Evolutionary conservation across 2,329 filamentous ascomycete genomes (phyloP), one percentile per base, ranked within the genome.

Genomic region (Helicocarpus griseus): DNA sequence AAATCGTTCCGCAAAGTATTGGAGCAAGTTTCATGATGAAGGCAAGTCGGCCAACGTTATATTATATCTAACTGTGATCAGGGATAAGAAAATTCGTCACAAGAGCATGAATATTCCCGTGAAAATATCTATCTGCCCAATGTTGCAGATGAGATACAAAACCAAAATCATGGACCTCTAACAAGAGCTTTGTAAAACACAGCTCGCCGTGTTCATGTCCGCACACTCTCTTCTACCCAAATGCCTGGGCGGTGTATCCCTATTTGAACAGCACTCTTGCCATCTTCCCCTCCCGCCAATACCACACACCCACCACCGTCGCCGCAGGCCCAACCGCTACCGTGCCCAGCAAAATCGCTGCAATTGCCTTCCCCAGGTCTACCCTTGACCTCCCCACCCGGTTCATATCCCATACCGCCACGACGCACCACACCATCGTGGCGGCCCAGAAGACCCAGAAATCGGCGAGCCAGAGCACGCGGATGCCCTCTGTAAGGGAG

Each of bases 321-420:
- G 43, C 43, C 43, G 24, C 43, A 21, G 43, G 43, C 6, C 43
- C 43, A 14, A 45, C 26, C n/a, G 19, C 14, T 13, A 33, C 17
- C n/a, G n/a, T 21, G 5, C 43, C 43, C 14, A 45, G 19, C 3
- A 33, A 5, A 33, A 45, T 14, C 1, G 13, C 26, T 9, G 2
- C 28, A 8, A 19, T 9, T 11, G 28, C 43, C 28, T 17, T 17
- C 17, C 24, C 9, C 7, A 45, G 17, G 7, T 33, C 19, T 19
- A 31, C 28, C 17, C 28, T 17, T 31, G 43, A 24, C 43, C 24
- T 45, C 6, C 28, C 43, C 26, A 45, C 43, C 4, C 43, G 43
- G 19, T 45, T 33, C 43, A 45, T 45, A 13, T 45, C 43, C 43
- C 43, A 45, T 26, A 45, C 28, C 11, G 26, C 43, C 17, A 45